Percentiles rank a stretch among this genome's conserved stretches.
These are phyloP conservation scores for Fusarium buxicola DNA, from an alignment of 2,329 filamentous ascomycete genomes.

Conservation along the genomic window DNA sequence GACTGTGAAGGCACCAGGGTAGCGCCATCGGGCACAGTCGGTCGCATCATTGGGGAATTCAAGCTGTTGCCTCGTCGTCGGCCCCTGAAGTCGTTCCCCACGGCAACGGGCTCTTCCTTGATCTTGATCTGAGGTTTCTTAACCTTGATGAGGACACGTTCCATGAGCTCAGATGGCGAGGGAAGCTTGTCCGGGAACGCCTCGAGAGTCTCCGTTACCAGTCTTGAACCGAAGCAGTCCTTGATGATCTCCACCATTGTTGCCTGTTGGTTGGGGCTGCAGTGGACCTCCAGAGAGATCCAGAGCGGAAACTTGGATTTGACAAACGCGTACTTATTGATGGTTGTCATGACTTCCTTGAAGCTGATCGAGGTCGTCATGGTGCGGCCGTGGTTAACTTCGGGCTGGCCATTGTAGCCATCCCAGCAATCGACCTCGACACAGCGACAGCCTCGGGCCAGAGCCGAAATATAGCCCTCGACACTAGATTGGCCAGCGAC, in stretches of 20 bases:
- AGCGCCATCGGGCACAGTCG: conserved; percentile 69
- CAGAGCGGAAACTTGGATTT: conserved; percentile 90
- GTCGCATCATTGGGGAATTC: conserved; percentile 72
- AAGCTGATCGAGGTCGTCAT: conserved; percentile 91
- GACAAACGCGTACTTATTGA: conserved; percentile 93
- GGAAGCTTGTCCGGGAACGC: conserved; percentile 77
- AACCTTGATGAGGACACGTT: conserved; percentile 91
- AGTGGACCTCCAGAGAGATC: conserved; percentile 96
- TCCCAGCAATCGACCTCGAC: conserved; percentile 99
- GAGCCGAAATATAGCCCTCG: conserved; percentile 91
- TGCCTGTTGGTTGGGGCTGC: conserved; percentile 82
- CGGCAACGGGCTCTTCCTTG: conserved; percentile 54
- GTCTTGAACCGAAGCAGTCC: conserved; percentile 81
- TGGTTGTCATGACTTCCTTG: conserved; percentile 89
- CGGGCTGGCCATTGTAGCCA: conserved; percentile 85
- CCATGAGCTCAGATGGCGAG: conserved; percentile 85
- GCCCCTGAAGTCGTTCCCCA: conserved; percentile 52
- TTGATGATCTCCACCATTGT: conserved; percentile 92
- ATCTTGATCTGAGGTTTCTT: conserved; percentile 74
- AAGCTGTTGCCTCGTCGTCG: conserved; percentile 75
- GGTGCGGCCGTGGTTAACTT: conserved; percentile 91
- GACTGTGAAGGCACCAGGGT: conserved; percentile 61
- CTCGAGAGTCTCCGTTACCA: conserved; percentile 81
- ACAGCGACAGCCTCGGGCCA: conserved; percentile 91
- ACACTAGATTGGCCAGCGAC: conserved; percentile 91